Conservation (phyloP, 108 stramenopile genomes). For the Conticribra guillardii region DNA sequence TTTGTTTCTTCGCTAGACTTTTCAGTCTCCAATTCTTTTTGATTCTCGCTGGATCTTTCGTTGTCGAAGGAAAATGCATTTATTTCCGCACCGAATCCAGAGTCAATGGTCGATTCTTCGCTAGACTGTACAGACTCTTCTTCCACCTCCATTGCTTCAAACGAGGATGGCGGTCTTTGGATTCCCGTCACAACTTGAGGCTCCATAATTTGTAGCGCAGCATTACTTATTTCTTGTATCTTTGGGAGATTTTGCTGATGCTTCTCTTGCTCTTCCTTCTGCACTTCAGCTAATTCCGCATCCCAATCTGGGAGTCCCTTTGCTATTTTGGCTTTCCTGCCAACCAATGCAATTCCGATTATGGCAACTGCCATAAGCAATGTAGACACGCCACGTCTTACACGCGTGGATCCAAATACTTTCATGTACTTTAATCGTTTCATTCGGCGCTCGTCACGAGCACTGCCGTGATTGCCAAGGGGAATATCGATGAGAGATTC, state of each 20-base stretch:
- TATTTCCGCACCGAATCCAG: too few species aligned
- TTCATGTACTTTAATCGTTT: not conserved
- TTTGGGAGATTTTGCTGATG: not conserved
- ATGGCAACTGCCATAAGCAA: not conserved
- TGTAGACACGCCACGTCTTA: not conserved
- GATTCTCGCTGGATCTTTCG: too few species aligned
- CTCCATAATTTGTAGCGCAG: too few species aligned
- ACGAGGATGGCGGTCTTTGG: not conserved
- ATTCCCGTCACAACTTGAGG: not conserved
- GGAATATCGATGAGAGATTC: too few species aligned
- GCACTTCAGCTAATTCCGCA: not conserved
- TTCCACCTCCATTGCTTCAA: not conserved
- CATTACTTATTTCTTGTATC: too few species aligned
- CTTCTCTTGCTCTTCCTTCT: not conserved
- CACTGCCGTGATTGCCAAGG: too few species aligned
- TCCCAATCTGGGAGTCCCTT: conserved; percentile 2
- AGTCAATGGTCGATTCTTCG: too few species aligned
- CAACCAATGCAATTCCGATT: not conserved
- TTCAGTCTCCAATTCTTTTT: too few species aligned
- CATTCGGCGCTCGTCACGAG: not conserved
- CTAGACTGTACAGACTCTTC: too few species aligned
- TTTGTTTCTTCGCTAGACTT: not conserved
- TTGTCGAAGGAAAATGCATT: too few species aligned
- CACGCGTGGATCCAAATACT: not conserved
- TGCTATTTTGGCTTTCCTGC: not conserved